Evolutionary conservation across 257 asterid genomes (phyloP), one percentile per base, ranked within the genome.

Genomic region (Solanum bulbocastanum): DNA sequence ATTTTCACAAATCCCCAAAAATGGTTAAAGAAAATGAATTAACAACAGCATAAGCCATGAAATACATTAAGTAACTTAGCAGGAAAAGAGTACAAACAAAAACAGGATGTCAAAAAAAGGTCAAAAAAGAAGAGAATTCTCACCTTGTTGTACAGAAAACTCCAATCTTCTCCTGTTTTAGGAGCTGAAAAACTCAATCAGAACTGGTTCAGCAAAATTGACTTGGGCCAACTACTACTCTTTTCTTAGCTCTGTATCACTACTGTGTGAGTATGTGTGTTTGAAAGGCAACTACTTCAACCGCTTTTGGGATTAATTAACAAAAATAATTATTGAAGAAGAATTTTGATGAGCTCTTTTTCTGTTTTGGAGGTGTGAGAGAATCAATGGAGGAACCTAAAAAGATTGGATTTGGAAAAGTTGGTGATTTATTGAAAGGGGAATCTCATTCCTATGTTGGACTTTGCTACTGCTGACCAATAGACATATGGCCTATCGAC

Each of bases 171-270:
- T 12, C 33, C 83, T 6, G n/a, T n/a, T 75, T 75, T 8, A 10
- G 83, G 32, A 22, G 83, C 23, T 76, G n/a, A 15, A 71, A 52
- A 52, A 52, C 23, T 52, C 62, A 52, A 56, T 33, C 42, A 71
- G 20, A 32, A 71, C 75, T 27, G 35, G 12, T 66, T 58, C 10
- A 68, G 83, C 87, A 73, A 87, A 88, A 86, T 91, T 93, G 92
- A 91, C 90, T 92, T 91, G 91, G 91, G 90, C 95, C 92, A 87
- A 87, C 81, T 75, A 88, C 84, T 79, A 62, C 71, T 62, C 13
- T 42, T 5, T 30, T 30, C 27, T 30, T 82, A 82, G 69, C 44
- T 81, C 65, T 79, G 22, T 81, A n/a, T 46, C 85, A 33, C 49
- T 73, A 79, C 66, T 25, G 13, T 76, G 22, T 39, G 83, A 15